phyloP scores from a whole-genome alignment of 805 yeast genomes.

The Saturnispora bothae region DNA sequence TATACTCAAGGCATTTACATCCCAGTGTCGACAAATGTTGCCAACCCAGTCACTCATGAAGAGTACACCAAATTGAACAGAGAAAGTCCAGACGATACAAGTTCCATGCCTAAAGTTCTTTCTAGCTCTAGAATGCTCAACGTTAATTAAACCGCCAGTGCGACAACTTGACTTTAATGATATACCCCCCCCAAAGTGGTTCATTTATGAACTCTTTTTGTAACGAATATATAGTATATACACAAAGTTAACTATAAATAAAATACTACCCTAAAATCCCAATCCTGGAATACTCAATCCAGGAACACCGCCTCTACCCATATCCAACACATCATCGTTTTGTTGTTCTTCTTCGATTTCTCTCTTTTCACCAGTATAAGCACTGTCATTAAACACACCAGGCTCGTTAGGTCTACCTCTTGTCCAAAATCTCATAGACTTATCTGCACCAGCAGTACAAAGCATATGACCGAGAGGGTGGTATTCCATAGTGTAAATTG shows the following conservation, averaged over 20 bases:
- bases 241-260: too few species aligned
- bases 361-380: constrained; percentile 44
- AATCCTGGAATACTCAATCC: neutral
- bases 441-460: constrained; percentile 88
- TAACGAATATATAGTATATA: too few species aligned
- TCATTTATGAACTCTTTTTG: too few species aligned
- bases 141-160: too few species aligned
- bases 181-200: too few species aligned
- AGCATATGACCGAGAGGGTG: constrained; percentile 91
- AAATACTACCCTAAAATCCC: too few species aligned
- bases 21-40: constrained; percentile 17
- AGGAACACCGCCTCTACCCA: constrained; percentile 1
- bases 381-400: constrained; percentile 67
- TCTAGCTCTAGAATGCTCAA: constrained; percentile 13
- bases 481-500: constrained; percentile 79
- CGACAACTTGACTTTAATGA: too few species aligned
- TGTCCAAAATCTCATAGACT: constrained; percentile 89
- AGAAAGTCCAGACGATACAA: too few species aligned
- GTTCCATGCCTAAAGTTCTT: constrained; percentile 8
- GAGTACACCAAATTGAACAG: constrained; percentile 1
- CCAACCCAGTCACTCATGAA: constrained; percentile 12
- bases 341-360: constrained; percentile 15
- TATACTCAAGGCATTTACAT: constrained; percentile 22
- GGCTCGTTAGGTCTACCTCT: constrained; percentile 88
- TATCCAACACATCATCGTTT: neutral